Conservation (phyloP, 495 filamentous ascomycete species). For the Talaromyces ruber region DNA sequence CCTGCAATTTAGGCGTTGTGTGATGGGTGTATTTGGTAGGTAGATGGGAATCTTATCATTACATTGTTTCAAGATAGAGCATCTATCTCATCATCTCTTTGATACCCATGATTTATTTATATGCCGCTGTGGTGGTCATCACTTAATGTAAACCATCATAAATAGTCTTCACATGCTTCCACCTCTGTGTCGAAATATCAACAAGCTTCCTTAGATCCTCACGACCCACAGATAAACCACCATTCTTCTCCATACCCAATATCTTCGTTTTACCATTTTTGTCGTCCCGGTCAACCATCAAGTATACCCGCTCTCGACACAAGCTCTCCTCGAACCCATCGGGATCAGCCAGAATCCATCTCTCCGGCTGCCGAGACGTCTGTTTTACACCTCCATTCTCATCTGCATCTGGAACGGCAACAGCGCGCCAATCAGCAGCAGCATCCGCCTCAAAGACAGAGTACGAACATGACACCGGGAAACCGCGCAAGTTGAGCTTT, state of each 20-base stretch:
- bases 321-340: constrained; percentile 84
- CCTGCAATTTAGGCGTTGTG: background rate
- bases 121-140: background rate
- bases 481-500: constrained; percentile 41
- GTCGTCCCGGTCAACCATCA: constrained; percentile 61
- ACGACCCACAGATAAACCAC: constrained; percentile 55
- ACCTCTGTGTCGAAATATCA: constrained; percentile 42
- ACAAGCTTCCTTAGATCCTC: constrained; percentile 48
- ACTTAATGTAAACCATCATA: constrained; percentile 27
- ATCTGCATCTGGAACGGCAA: constrained; percentile 31
- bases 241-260: constrained; percentile 67
- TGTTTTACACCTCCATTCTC: constrained; percentile 27
- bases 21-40: background rate
- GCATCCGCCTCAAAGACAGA: constrained; percentile 65
- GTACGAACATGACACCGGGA: constrained; percentile 67
- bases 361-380: constrained; percentile 34
- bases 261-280: constrained; percentile 44
- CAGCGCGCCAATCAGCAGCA: constrained; percentile 28
- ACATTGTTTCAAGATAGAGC: background rate
- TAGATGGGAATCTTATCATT: background rate
- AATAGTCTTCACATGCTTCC: constrained; percentile 42
- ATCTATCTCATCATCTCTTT: background rate
- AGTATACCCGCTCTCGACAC: constrained; percentile 61
- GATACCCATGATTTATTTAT: background rate
- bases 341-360: constrained; percentile 77